phyloP scores from a whole-genome alignment of 176 grass and related monocot species.

The Avena atlantica region DNA sequence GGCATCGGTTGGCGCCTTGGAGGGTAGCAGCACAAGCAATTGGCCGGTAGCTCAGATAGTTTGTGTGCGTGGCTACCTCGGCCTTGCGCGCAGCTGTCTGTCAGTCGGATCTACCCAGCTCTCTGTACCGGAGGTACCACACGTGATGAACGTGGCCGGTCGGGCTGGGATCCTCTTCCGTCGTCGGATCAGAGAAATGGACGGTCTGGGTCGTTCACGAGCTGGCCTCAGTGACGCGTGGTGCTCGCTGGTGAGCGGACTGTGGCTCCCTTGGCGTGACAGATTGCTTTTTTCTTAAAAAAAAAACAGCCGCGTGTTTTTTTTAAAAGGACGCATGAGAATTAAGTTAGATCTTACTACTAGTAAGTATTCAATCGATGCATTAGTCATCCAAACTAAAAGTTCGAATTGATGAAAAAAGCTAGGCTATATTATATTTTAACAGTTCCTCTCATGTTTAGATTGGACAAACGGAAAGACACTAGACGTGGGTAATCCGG shows the following conservation, averaged over 20 bases:
- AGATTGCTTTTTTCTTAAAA: not conserved
- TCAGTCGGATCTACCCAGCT: not conserved
- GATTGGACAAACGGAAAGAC: too few relatives aligned
- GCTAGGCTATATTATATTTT: too few relatives aligned
- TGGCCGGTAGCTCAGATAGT: constrained; percentile 24
- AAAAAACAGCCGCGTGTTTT: too few relatives aligned
- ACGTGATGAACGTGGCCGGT: not conserved
- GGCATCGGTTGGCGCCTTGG: constrained; percentile 1
- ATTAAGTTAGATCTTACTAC: too few relatives aligned
- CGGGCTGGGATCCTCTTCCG: not conserved
- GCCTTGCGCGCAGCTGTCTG: not conserved
- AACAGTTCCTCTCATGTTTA: too few relatives aligned
- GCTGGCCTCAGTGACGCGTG: not conserved
- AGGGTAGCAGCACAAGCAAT: not conserved
- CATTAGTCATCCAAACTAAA: too few relatives aligned
- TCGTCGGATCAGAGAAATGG: not conserved
- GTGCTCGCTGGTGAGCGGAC: not conserved
- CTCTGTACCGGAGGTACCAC: not conserved
- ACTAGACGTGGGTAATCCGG: too few relatives aligned
- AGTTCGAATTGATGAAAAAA: too few relatives aligned
- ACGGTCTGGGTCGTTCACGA: not conserved
- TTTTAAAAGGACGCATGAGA: too few relatives aligned
- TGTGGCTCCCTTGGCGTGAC: not conserved
- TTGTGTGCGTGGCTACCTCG: constrained; percentile 13
- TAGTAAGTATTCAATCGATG: too few relatives aligned